Base-by-base conservation (phyloP, 306 rosid species). In the Cucumis melo region DNA sequence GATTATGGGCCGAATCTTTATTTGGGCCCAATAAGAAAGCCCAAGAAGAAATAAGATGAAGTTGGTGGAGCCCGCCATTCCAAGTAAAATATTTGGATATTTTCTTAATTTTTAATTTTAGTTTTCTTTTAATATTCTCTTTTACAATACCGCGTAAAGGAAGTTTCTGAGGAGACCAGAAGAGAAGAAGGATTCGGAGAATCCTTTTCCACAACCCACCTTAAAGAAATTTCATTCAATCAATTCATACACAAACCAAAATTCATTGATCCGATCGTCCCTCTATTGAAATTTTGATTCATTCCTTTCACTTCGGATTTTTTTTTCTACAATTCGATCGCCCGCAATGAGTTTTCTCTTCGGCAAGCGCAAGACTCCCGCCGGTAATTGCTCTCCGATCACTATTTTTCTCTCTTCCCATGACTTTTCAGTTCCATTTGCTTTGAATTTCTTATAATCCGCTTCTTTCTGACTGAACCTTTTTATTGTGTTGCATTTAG, bases 321-420 rank as follows among this genome's bases (percentile, higher is more conserved):
- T 29, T 66, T 51, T n/a, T 32, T 27, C 21, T n/a, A 73, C 74
- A 21, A 64, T 56, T 65, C n/a, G 77, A 78, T 92, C 85, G 27
- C 21, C 12, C 83, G 81, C 84, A 83, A 92, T 89, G 98, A 92
- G 98, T 84, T 95, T 92, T 83, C 80, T 94, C 82, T 94, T 92
- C 82, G 97, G 99, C 70, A 92, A 92, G 91, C 84, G 89, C 12
- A 94, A 94, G 79, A 94, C 97, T 15, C 93, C 99, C 75, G 97
- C 99, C 83, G 97, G 97, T 92, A 80, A 54, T 4, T 19, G 64
- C 77, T 53, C 62, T 17, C 17, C 14, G 27, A 34, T 68, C 75
- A 8, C 14, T 3, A 1, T 5, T 54, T 39, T 58, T 15, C 6
- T 71, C n/a, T 70, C 54, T 48, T 53, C 64, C 39, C 38, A 38